phyloP scores from a whole-genome alignment of 148 eudicot genomes.

The Euryodendron excelsum region DNA sequence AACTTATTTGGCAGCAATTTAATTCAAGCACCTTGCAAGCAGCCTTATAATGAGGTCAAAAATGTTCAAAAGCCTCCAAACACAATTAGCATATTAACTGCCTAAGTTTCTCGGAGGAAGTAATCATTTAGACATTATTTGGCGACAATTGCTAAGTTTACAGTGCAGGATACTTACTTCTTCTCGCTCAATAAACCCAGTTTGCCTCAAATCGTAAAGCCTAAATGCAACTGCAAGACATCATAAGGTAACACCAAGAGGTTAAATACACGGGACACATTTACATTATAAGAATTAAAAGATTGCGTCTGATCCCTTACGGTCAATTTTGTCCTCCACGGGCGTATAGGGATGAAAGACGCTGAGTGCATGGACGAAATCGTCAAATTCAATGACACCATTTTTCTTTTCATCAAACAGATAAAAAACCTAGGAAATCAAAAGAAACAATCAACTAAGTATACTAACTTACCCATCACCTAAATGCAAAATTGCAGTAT shows the following conservation, averaged over 20 bases:
- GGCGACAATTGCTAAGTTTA: not conserved
- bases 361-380: conserved; percentile 47
- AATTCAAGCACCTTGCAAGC: not conserved
- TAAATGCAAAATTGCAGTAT: not conserved
- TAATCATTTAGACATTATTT: not conserved
- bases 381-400: conserved; percentile 58
- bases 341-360: conserved; percentile 62
- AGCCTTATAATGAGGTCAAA: not conserved
- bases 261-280: conserved; percentile 5
- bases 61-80: conserved; percentile 1
- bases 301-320: conserved; percentile 38
- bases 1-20: not conserved
- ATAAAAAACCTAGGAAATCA: conserved; percentile 41
- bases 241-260: not conserved
- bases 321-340: conserved; percentile 47
- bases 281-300: not conserved
- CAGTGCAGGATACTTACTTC: conserved; percentile 67
- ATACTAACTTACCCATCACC: not conserved
- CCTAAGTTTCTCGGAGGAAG: not conserved
- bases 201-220: conserved; percentile 88
- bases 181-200: conserved; percentile 93
- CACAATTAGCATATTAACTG: not conserved
- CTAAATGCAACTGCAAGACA: conserved; percentile 76
- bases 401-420: conserved; percentile 52
- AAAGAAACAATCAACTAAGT: not conserved